These are phyloP conservation scores for Aspergillus ustus DNA, from an alignment of 2,329 filamentous ascomycete genomes.

Conservation along the genomic window DNA sequence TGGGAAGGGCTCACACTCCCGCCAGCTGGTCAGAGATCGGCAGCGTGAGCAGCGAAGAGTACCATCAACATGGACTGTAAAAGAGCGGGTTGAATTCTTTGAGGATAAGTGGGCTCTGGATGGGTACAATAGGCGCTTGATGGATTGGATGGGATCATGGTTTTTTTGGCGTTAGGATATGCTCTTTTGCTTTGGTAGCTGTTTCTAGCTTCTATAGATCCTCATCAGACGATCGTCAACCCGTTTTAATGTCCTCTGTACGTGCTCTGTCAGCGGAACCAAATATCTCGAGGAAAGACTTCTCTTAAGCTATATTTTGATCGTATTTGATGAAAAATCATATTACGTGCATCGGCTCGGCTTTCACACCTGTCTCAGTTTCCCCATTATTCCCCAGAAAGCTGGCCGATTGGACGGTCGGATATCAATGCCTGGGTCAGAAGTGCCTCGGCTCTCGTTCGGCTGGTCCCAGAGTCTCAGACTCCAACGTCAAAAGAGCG, in stretches of 20 bases:
- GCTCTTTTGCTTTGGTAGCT: neutral
- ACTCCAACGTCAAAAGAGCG: slow-evolving; percentile 7
- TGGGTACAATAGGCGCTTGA: slow-evolving; percentile 3
- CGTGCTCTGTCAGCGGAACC: neutral
- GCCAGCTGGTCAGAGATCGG: slow-evolving; percentile 52
- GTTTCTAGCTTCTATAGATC: neutral
- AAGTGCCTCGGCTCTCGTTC: slow-evolving; percentile 23
- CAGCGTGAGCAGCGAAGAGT: slow-evolving; percentile 48
- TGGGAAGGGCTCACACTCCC: slow-evolving; percentile 42
- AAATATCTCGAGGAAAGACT: neutral
- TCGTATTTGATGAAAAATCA: neutral
- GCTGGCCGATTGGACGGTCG: slow-evolving; percentile 1
- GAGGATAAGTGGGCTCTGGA: neutral
- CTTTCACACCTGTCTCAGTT: neutral
- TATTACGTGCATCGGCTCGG: neutral
- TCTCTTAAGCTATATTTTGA: neutral
- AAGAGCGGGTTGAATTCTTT: neutral
- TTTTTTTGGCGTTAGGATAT: slow-evolving; percentile 1
- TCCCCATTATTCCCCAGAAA: neutral
- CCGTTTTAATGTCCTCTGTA: neutral
- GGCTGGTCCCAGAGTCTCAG: slow-evolving; percentile 1
- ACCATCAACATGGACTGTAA: slow-evolving; percentile 32
- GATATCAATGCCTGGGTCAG: slow-evolving; percentile 8
- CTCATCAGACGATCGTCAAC: neutral
- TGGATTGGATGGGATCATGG: slow-evolving; percentile 1